Evolutionary conservation across 192 early-diverging fungal species (phyloP), one percentile per base, ranked within the genome.

Genomic region (Gamsiella multidivaricata): DNA sequence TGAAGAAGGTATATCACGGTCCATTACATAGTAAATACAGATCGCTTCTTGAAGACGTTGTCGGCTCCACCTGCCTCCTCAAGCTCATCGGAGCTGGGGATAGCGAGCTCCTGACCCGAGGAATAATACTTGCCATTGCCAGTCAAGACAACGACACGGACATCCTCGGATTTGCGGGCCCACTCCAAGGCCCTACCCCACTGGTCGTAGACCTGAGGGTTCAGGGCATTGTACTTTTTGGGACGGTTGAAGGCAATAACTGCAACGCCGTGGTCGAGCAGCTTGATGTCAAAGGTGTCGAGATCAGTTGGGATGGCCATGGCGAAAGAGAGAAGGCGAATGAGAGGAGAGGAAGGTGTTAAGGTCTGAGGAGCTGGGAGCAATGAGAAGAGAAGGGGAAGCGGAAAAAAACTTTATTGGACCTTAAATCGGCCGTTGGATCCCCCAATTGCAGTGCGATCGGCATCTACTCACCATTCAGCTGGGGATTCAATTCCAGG

Each of bases 241-340:
- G 91, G 91, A 17, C 88, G 82, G 69, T 90, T 91, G 57, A 91
- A 90, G 11, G 84, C 60, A 60, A 92, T 83, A 22, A 88, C 81
- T 37, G 84, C 83, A n/a, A 92, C 88, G 49, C 91, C 90, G n/a
- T 79, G 75, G 9, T 70, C 23, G 20, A 70, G 72, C 1, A 87
- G 25, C 41, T 60, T 70, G 52, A 87, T 80, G 31, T 79, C 68
- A 42, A 87, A 74, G 1, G 81, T 82, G 58, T 85, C 66, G 33
- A 87, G 76, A n/a, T 70, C 51, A 33, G 85, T 63, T 47, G 65
- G 74, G 6, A 69, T 31, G 20, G 74, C 32, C 74, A 78, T 78
- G 20, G 42, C 33, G 45, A 36, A 26, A 34, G 39, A 53, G 45
- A 42, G 12, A 23, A 2, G 50, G 41, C 32, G 23, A 37, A 25